Base-by-base conservation (phyloP, 495 filamentous ascomycete species). In the Symbiotaphrina buchneri region DNA sequence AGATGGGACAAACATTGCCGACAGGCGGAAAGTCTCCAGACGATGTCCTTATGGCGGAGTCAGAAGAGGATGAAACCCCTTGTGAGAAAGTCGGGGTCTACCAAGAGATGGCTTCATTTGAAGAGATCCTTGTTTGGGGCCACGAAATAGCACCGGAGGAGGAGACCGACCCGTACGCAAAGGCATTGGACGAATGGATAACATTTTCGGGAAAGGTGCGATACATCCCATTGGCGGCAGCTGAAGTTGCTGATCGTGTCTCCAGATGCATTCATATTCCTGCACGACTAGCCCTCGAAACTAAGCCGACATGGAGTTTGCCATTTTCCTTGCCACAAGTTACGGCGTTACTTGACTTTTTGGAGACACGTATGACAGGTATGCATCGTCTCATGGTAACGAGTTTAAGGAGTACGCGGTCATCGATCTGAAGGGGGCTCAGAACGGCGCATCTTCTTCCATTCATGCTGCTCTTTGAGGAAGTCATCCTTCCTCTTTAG, bases 121-220 rank as follows among this genome's bases (percentile, higher is more conserved):
- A 83, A 10, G 61, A 77, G 14, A 44, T 92, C 26, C 49, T 81
- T 10, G 61, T 93, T 15, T 95, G 85, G 85, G 75, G 63, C 0
- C 87, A 94, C 51, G 74, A 74, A 39, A 41, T 45, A 2, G 31
- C 54, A 31, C 55, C 51, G 6, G 61, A 67, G 25, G 49, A 47
- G 3, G 47, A 30, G 5, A 48, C 43, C 5, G 70, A 78, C 51
- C 52, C 52, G 18, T 69, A 73, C 48, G 48, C 68, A 10, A 55
- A 59, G 43, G 63, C 65, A 0, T 55, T 90, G 37, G 68, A 76
- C 46, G 85, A 95, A 50, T 94, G 84, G 85, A 49, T 94, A 40
- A 56, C 50, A 1, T 68, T 91, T 48, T 71, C 83, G 15, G 71
- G 73, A 39, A 54, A 53, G 37, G 68, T 73, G 30, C 30, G n/a